Conservation (phyloP, 2,329 filamentous ascomycete species). For the Nothopassalora personata region DNA sequence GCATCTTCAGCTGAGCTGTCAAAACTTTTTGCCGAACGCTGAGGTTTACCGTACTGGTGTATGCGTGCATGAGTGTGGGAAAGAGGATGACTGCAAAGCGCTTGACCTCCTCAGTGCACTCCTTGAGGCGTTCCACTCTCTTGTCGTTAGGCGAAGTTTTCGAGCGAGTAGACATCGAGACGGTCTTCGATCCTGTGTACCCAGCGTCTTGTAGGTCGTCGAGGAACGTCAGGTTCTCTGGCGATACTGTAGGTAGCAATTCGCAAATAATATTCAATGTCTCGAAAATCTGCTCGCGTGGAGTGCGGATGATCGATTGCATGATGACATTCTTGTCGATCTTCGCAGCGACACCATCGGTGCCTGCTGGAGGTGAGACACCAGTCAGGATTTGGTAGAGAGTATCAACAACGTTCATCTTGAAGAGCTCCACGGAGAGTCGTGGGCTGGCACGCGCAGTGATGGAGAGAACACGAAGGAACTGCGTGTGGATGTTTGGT, state of each 20-base stretch:
- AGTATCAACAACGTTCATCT: conserved; percentile 95
- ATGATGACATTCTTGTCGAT: conserved; percentile 97
- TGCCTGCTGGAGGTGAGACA: conserved; percentile 79
- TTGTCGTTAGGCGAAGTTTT: conserved; percentile 67
- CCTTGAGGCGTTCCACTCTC: conserved; percentile 71
- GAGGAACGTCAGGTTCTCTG: conserved; percentile 48
- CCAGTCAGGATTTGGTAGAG: conserved; percentile 96
- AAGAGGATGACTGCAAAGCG: conserved; percentile 90
- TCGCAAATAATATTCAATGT: conserved; percentile 97
- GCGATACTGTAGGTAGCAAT: conserved; percentile 70
- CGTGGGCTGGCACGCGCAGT: conserved; percentile 82
- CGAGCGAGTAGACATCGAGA: conserved; percentile 39
- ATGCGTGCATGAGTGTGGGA: conserved; percentile 91
- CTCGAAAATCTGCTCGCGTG: conserved; percentile 92
- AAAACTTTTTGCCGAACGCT: conserved; percentile 92
- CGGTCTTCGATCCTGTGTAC: conserved; percentile 43
- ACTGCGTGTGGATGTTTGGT: conserved; percentile 91
- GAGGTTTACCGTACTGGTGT: conserved; percentile 94
- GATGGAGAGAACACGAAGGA: conserved; percentile 84
- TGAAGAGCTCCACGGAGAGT: conserved; percentile 83
- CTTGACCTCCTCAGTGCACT: conserved; percentile 80
- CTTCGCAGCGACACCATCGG: conserved; percentile 72
- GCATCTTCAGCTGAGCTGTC: conserved; percentile 94
- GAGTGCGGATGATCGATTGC: conserved; percentile 94
- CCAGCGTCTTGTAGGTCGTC: conserved; percentile 47